Evolutionary conservation across 345 rosid genomes (phyloP).

Genomic region (Boechera divaricarpa): DNA sequence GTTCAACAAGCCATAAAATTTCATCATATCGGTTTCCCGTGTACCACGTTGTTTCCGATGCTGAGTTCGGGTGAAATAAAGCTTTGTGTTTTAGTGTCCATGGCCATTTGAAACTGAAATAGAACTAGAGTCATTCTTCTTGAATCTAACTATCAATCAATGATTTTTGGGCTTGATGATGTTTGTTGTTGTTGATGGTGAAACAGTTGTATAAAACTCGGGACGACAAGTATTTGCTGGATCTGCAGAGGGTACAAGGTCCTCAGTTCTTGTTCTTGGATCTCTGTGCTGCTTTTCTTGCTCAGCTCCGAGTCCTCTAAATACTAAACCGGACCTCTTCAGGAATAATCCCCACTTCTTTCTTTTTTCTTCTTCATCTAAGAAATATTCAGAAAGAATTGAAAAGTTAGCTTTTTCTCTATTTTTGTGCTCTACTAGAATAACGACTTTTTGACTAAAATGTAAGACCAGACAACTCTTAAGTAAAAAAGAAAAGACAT

Average conservation of each 20-base stretch:
- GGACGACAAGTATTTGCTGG: constrained; percentile 80
- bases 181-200: constrained; percentile 3
- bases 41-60: neutral
- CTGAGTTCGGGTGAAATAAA: neutral
- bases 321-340: constrained; percentile 9
- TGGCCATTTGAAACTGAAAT: constrained; percentile 1
- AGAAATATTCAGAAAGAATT: constrained; percentile 22
- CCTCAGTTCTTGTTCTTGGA: constrained; percentile 81
- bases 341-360: constrained; percentile 31
- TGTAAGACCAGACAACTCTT: constrained; percentile 18
- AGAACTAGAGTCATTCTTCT: neutral
- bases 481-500: neutral
- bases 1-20: neutral
- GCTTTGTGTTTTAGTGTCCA: neutral
- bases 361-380: neutral
- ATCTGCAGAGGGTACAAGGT: constrained; percentile 78
- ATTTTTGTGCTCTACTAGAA: constrained; percentile 15
- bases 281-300: constrained; percentile 85
- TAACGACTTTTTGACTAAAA: neutral
- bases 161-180: neutral
- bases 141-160: neutral
- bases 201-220: constrained; percentile 81
- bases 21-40: neutral
- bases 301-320: constrained; percentile 75
- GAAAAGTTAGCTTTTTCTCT: neutral